These are phyloP conservation scores for Fusarium metavorans DNA, from an alignment of 2,329 filamentous ascomycete species.

Conservation along the genomic window DNA sequence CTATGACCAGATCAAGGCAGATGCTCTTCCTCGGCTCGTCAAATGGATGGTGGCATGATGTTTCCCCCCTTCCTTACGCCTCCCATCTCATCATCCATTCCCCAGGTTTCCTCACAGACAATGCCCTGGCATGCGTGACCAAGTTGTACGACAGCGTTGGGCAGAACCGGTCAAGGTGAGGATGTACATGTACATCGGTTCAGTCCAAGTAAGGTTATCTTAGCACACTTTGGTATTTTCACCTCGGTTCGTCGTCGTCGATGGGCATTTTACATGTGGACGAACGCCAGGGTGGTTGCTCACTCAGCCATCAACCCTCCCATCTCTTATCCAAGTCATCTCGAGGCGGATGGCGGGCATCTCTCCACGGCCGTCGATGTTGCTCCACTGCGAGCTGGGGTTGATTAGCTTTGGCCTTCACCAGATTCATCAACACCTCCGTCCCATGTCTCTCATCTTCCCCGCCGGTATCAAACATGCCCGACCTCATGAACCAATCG, in stretches of 20 bases:
- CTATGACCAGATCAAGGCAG: not conserved
- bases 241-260: constrained; percentile 24
- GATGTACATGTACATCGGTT: constrained; percentile 19
- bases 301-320: constrained; percentile 16
- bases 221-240: constrained; percentile 25
- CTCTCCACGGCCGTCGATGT: constrained; percentile 7
- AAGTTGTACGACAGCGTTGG: constrained; percentile 12
- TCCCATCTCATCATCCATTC: constrained; percentile 17
- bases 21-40: not conserved
- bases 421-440: constrained; percentile 33
- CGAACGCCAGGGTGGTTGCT: not conserved
- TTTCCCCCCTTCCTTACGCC: constrained; percentile 6
- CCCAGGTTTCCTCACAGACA: constrained; percentile 14
- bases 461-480: constrained; percentile 10
- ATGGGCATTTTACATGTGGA: constrained; percentile 30
- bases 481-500: constrained; percentile 19
- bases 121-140: constrained; percentile 11
- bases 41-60: constrained; percentile 6
- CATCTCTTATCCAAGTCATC: not conserved
- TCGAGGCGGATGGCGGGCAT: constrained; percentile 5
- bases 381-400: constrained; percentile 26
- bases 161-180: not conserved
- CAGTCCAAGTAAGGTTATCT: constrained; percentile 37
- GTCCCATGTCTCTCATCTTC: not conserved
- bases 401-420: constrained; percentile 15